Evolutionary conservation across 148 eudicot species (phyloP), one percentile per base, ranked within the genome.

Genomic region (Oxyria digyna): DNA sequence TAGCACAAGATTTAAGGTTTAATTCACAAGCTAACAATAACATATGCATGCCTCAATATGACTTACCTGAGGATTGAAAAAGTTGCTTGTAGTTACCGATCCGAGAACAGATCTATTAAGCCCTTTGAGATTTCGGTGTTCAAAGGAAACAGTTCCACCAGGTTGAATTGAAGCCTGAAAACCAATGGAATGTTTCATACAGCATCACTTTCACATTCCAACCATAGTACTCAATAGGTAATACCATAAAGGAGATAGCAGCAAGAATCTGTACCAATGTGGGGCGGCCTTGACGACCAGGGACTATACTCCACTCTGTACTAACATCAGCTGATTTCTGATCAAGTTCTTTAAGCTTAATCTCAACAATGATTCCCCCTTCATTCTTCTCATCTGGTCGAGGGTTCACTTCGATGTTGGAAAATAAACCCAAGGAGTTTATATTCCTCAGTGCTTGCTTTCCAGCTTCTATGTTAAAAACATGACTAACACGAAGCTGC

Each of bases 301-400:
- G 99, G 45, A 91, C 97, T 38, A 95, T 91, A 74, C 89, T 95
- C 97, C 99, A 94, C 70, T 94, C 99, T 4, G 96, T 94, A 72
- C 89, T 91, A 62, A 95, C 93, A 83, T 95, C 97, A 80, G 93
- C 96, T 8, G 99, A 87, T 69, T 88, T 85, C 55, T 91, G 97
- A 73, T 95, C 96, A 48, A 88, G 83, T 74, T 95, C 99, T 73
- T 91, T 91, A 13, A 95, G 91, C 88, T 88, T 95, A 33, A 95
- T 81, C 81, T 95, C 99, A 73, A 91, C 97, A 79, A 91, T 74
- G 32, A 95, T 91, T 14, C 96, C 99, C 37, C 99, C 99, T 77
- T 95, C 99, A 73, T 71, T 88, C 74, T 85, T 88, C 74, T 95
- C 99, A 80, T 95, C 99, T 18, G 93, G 89, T 20, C 91, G 87